These are phyloP conservation scores for Backusella parvicylindrica DNA, from an alignment of 192 early-diverging fungal genomes.

Conservation along the genomic window DNA sequence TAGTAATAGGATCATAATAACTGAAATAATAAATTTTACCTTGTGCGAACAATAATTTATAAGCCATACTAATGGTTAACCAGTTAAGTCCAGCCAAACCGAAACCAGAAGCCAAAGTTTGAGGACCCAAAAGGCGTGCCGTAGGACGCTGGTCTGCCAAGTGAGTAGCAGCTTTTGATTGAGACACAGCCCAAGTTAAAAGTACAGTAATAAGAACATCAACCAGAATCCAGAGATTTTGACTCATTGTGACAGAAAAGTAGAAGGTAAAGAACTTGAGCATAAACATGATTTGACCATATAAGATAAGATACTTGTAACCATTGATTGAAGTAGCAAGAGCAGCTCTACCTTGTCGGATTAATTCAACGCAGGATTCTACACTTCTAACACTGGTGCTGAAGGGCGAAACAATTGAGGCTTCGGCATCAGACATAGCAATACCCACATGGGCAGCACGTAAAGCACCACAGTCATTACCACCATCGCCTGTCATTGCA, in stretches of 20 bases:
- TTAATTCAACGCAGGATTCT: slow-evolving; percentile 62
- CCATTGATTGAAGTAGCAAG: slow-evolving; percentile 66
- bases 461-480: slow-evolving; percentile 79
- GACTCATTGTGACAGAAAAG: slow-evolving; percentile 56
- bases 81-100: slow-evolving; percentile 67
- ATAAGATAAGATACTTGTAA: slow-evolving; percentile 60
- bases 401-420: slow-evolving; percentile 81
- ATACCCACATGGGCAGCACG: slow-evolving; percentile 78
- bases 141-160: slow-evolving; percentile 61
- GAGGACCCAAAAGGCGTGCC: slow-evolving; percentile 65
- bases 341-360: slow-evolving; percentile 66
- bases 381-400: slow-evolving; percentile 60
- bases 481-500: slow-evolving; percentile 85
- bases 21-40: neutral
- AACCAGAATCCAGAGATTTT: slow-evolving; percentile 64
- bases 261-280: slow-evolving; percentile 63
- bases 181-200: slow-evolving; percentile 59
- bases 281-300: slow-evolving; percentile 66
- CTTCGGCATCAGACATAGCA: slow-evolving; percentile 75
- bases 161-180: slow-evolving; percentile 48
- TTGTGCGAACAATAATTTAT: slow-evolving; percentile 51
- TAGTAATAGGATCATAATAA: neutral
- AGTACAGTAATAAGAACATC: slow-evolving; percentile 63
- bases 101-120: slow-evolving; percentile 58
- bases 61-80: slow-evolving; percentile 47